phyloP scores from a whole-genome alignment of 169 alveolate species.

The Cryptosporidium parvum region DNA sequence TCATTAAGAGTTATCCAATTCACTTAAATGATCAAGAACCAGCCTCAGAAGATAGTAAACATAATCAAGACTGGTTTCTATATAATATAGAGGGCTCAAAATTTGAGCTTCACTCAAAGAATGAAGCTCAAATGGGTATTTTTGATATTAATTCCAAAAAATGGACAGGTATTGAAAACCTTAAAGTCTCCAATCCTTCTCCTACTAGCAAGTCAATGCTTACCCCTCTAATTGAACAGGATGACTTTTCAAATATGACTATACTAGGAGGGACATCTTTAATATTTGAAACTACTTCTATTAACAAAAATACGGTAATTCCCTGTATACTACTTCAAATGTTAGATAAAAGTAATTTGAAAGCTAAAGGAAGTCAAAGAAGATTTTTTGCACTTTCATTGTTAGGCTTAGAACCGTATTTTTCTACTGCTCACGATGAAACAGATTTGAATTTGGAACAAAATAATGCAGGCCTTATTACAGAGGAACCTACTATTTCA shows the following conservation, averaged over 20 bases:
- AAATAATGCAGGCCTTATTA: not conserved
- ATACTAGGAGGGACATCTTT: slow-evolving; percentile 9
- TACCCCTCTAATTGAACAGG: slow-evolving; percentile 8
- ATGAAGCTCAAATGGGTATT: not conserved
- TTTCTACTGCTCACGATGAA: not conserved
- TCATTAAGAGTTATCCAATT: slow-evolving; percentile 34
- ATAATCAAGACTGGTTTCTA: slow-evolving; percentile 28
- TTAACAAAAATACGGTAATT: slow-evolving; percentile 15
- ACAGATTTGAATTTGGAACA: not conserved
- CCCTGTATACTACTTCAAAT: slow-evolving; percentile 48
- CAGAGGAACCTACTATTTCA: not conserved
- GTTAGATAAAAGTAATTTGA: not conserved
- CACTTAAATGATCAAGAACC: not conserved
- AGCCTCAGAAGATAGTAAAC: not conserved
- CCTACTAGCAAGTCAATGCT: slow-evolving; percentile 25
- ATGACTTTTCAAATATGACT: slow-evolving; percentile 7
- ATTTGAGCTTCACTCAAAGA: not conserved
- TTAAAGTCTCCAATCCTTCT: slow-evolving; percentile 38
- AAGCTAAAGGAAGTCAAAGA: not conserved
- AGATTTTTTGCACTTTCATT: slow-evolving; percentile 37
- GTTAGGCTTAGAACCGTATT: slow-evolving; percentile 48
- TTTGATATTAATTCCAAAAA: slow-evolving; percentile 19
- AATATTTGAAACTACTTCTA: slow-evolving; percentile 13
- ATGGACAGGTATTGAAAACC: slow-evolving; percentile 19
- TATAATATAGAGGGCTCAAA: not conserved